Base-by-base conservation (phyloP, 2,329 filamentous ascomycete genomes). In the Trichophyton simii region DNA sequence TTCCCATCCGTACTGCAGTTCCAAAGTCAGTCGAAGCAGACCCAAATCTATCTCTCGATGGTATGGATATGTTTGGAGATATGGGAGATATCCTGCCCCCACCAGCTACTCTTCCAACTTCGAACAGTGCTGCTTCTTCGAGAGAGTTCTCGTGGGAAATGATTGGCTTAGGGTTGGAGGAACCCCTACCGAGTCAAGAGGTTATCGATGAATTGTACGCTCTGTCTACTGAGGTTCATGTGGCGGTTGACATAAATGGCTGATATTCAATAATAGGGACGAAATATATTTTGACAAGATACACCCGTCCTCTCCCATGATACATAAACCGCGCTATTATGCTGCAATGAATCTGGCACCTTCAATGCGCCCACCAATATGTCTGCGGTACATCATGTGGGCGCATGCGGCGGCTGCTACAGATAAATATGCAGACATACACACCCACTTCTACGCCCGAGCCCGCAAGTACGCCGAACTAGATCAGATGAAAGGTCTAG, bases 321-420 rank as follows among this genome's bases (percentile, higher is more conserved):
- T 97, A 61, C 92, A 99, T 72, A 88, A 86, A 68, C 89, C 87
- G 63, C 85, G 92, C 59, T 97, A 94, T 72, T 79, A 94, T 62
- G 88, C 91, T 20, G 89, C 89, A 36, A 89, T 96, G 85, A 90
- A 92, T 69, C 80, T 96, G 74, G 84, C 89, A n/a, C 90, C 90
- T 18, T 85, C 85, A 64, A 86, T 91, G 77, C 84, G 92, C 28
- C 92, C 94, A 1, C 90, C 92, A 0, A 85, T 96, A 34, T 90
- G 88, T 66, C 77, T 99, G 58, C 85, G 94, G 67, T 99, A 99
- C 75, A 90, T 89, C 61, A 95, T 97, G 80, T 97, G 92, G 92
- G 89, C 87, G n/a, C 77, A 91, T 68, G 91, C 92, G n/a, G 91
- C 90, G 64, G 87, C 89, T 3, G 82, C 91, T 50, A 85, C 84